Evolutionary conservation across 2,329 filamentous ascomycete genomes (phyloP).

Genomic region (Pseudogymnoascus sp.): DNA sequence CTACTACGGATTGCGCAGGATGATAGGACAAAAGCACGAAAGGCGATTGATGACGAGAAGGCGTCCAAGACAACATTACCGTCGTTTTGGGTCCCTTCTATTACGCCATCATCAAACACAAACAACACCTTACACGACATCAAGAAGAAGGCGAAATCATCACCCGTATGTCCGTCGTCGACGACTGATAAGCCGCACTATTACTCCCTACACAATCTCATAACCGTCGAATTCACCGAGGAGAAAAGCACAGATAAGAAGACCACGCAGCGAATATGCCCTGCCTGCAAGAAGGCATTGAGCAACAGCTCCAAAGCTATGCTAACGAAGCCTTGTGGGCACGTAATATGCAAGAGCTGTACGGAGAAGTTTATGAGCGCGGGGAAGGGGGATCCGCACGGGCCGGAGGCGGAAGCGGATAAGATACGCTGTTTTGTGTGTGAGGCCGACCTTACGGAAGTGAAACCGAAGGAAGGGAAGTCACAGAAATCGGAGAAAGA

Average conservation of each 20-base stretch:
- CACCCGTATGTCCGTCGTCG: slow-evolving; percentile 71
- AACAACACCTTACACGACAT: slow-evolving; percentile 48
- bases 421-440: slow-evolving; percentile 75
- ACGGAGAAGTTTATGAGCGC: slow-evolving; percentile 74
- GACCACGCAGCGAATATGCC: slow-evolving; percentile 56
- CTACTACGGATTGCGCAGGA: slow-evolving; percentile 60
- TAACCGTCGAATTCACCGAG: slow-evolving; percentile 69
- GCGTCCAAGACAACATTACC: slow-evolving; percentile 62
- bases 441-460: slow-evolving; percentile 62
- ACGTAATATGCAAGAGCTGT: slow-evolving; percentile 82
- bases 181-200: slow-evolving; percentile 57
- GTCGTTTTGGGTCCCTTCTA: slow-evolving; percentile 87
- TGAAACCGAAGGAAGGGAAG: slow-evolving; percentile 29
- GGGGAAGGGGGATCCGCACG: slow-evolving; percentile 52
- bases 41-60: slow-evolving; percentile 65
- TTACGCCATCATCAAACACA: slow-evolving; percentile 62
- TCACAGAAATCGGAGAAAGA: slow-evolving; percentile 48
- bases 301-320: slow-evolving; percentile 77
- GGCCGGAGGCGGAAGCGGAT: slow-evolving; percentile 41
- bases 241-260: slow-evolving; percentile 48
- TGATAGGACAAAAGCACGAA: slow-evolving; percentile 63
- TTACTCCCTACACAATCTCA: slow-evolving; percentile 70
- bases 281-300: slow-evolving; percentile 75
- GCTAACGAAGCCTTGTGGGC: slow-evolving; percentile 79
- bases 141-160: slow-evolving; percentile 55